Base-by-base conservation (phyloP, 352 stramenopile species). In the Phytopythium sindhum region DNA sequence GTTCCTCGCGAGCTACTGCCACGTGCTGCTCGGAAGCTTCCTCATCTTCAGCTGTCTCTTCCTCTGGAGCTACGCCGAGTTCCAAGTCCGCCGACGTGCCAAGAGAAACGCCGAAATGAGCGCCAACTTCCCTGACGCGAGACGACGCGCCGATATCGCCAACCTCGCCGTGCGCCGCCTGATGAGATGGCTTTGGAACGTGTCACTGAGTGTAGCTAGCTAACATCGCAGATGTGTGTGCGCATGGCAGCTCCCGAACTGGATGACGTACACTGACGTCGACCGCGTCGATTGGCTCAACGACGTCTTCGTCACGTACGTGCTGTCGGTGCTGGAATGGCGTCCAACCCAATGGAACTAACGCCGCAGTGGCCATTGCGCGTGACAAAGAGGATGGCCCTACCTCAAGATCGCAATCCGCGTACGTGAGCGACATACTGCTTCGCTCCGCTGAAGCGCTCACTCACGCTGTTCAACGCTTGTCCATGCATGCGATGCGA, bases 241-340 rank as follows among this genome's bases (percentile, higher is more conserved):
- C 45, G 53, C 21, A 4, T 10, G 2, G 10, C 41, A 86, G 77
- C 66, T 86, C 45, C 75, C 77, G 2, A 84, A 80, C 31, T 89
- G 79, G 80, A 73, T 84, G 50, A 68, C 73, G 15, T 72, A 82
- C 51, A 77, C 80, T 4, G 84, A 93, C 45, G 72, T 89, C 23
- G 84, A 93, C 64, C 80, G 82, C 57, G 80, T 88, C 48, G 77
- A 89, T 31, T 93, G 84, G 84, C 75, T 93, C 60, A 93, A 93
- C 66, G 86, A 85, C 63, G 82, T 89, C 5, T 82, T 93, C 55
- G 64, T 72, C 59, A 70, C 65, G 62, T 77, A 67, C 48, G 73
- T 65, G 26, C 35, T 12, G 3, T 33, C 35, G 29, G 8, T 59
- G 7, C 19, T 31, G 1, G 24, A 0, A 21, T 47, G 28, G 17